phyloP scores from a whole-genome alignment of 2,329 filamentous ascomycete species.

The Teratosphaeria pseudoeucalypti region DNA sequence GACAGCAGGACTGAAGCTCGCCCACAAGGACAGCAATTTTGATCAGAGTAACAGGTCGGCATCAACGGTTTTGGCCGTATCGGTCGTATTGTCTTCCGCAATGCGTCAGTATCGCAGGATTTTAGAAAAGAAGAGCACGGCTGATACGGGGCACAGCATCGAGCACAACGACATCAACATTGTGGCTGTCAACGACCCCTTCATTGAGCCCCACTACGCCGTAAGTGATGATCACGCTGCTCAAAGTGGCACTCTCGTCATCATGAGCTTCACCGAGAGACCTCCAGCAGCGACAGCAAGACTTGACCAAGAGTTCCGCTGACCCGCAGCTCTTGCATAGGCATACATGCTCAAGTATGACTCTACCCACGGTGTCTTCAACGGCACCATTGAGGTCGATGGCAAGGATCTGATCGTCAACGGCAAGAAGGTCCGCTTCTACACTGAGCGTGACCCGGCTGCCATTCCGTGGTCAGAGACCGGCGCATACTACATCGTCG shows the following conservation, averaged over 20 bases:
- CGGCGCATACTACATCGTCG: slow-evolving; percentile 86
- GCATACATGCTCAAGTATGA: slow-evolving; percentile 99
- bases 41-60: slow-evolving; percentile 56
- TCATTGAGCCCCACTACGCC: slow-evolving; percentile 96
- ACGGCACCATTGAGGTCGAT: slow-evolving; percentile 71
- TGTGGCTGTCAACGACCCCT: slow-evolving; percentile 97
- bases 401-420: slow-evolving; percentile 72
- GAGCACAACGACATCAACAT: slow-evolving; percentile 84
- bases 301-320: slow-evolving; percentile 6
- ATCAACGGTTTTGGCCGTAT: slow-evolving; percentile 99
- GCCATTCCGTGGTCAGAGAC: slow-evolving; percentile 83
- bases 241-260: neutral
- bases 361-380: slow-evolving; percentile 92
- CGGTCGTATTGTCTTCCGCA: slow-evolving; percentile 97
- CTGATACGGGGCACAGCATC: slow-evolving; percentile 39
- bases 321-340: slow-evolving; percentile 35
- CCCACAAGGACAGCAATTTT: neutral
- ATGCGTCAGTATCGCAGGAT: slow-evolving; percentile 54
- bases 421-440: slow-evolving; percentile 92
- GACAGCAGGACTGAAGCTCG: neutral
- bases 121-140: slow-evolving; percentile 8
- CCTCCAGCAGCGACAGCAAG: neutral
- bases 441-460: slow-evolving; percentile 81
- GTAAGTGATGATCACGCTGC: slow-evolving; percentile 47
- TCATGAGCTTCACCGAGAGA: neutral